Percentiles rank a stretch among this genome's conserved stretches.
Evolutionary conservation across 129 eudicot genomes (phyloP).

Genomic region (Helianthus tuberosus): DNA sequence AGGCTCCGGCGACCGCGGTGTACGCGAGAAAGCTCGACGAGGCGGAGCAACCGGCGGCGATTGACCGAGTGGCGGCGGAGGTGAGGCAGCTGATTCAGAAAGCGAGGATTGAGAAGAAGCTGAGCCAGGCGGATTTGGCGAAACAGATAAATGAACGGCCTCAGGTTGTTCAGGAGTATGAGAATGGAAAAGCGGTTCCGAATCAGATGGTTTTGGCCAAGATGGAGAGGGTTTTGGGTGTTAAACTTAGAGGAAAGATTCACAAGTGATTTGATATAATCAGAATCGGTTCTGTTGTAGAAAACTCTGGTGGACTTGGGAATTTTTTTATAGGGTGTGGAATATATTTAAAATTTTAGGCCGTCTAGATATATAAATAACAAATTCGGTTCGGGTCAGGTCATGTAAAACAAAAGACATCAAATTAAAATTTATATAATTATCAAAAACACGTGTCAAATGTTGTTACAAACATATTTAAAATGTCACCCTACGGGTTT

Average conservation of each 20-base stretch:
- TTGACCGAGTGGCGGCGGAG: slow-evolving; percentile 50
- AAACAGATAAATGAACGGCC: slow-evolving; percentile 67
- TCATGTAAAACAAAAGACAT: too few relatives aligned
- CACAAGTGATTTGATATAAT: slow-evolving; percentile 22
- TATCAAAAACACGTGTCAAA: too few relatives aligned
- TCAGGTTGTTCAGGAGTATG: slow-evolving; percentile 77
- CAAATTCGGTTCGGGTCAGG: too few relatives aligned
- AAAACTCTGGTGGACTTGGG: too few relatives aligned
- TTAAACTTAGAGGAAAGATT: slow-evolving; percentile 57
- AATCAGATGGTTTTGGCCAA: slow-evolving; percentile 62
- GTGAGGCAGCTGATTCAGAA: slow-evolving; percentile 65
- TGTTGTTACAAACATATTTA: too few relatives aligned
- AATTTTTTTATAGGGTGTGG: too few relatives aligned
- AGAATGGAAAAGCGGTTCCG: slow-evolving; percentile 74
- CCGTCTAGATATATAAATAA: too few relatives aligned
- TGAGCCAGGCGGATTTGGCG: slow-evolving; percentile 71
- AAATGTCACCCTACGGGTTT: too few relatives aligned
- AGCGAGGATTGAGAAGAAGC: slow-evolving; percentile 62
- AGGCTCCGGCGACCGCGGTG: slow-evolving; percentile 50
- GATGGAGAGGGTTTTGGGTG: slow-evolving; percentile 68
- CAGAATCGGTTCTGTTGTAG: too few relatives aligned
- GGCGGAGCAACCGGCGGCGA: slow-evolving; percentile 65
- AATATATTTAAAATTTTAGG: too few relatives aligned
- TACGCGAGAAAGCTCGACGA: slow-evolving; percentile 66
- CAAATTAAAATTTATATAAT: too few relatives aligned